Evolutionary conservation across 257 asterid genomes (phyloP).

Genomic region (Jacaranda mimosifolia): DNA sequence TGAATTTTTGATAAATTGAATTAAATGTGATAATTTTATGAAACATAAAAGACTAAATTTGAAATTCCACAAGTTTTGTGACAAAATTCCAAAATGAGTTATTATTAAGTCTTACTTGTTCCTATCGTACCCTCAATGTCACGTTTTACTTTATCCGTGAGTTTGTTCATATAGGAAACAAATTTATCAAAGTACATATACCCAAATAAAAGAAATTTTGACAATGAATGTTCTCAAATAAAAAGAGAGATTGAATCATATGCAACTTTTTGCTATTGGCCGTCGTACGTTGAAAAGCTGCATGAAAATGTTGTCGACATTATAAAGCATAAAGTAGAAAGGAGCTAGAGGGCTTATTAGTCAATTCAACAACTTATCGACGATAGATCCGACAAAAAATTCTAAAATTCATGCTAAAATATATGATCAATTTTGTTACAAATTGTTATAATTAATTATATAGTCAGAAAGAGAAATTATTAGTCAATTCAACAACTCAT

Average conservation of each 20-base stretch:
- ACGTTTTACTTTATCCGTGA: conserved; percentile 8
- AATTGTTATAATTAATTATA: too few species aligned
- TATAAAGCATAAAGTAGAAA: neutral
- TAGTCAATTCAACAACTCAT: conserved; percentile 10
- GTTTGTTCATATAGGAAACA: conserved; percentile 32
- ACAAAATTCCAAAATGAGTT: too few species aligned
- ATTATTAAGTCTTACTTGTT: neutral
- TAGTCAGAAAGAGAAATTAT: neutral
- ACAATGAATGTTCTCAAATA: neutral
- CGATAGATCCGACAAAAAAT: too few species aligned
- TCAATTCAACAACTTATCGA: neutral
- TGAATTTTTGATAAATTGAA: too few species aligned
- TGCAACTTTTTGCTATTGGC: conserved; percentile 24
- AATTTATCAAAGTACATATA: neutral
- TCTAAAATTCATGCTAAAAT: too few species aligned
- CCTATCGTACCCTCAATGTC: neutral
- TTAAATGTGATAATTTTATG: too few species aligned
- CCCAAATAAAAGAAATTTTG: too few species aligned
- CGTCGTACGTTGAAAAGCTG: conserved; percentile 38
- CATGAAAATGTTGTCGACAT: conserved; percentile 47
- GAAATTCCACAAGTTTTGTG: too few species aligned
- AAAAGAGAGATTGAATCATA: neutral
- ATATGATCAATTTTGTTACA: too few species aligned
- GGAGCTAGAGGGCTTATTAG: conserved; percentile 19
- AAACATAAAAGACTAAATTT: too few species aligned